Evolutionary conservation across 331 rosid genomes (phyloP).

Genomic region (Quercus phellos): DNA sequence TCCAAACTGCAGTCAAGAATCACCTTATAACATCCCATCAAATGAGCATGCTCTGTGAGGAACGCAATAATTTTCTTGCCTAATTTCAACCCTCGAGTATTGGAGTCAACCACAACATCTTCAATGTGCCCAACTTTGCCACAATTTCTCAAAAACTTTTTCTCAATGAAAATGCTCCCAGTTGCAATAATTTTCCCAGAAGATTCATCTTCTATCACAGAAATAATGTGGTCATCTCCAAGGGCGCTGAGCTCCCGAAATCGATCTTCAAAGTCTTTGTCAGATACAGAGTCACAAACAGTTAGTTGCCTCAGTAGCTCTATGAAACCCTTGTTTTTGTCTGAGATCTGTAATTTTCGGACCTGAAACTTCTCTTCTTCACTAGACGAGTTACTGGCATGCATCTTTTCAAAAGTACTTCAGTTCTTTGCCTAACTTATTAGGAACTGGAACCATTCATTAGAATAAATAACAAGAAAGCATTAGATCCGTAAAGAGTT

Average conservation of each 20-base stretch:
- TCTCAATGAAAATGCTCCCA: constrained; percentile 59
- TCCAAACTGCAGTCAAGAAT: constrained; percentile 71
- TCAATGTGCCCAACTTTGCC: constrained; percentile 79
- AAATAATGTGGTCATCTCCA: constrained; percentile 58
- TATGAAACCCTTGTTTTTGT: constrained; percentile 69
- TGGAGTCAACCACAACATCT: constrained; percentile 77
- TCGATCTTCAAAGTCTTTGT: constrained; percentile 57
- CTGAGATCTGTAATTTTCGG: constrained; percentile 53
- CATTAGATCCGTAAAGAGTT: background rate
- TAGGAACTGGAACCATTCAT: background rate
- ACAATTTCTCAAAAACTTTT: constrained; percentile 68
- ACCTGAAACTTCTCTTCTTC: constrained; percentile 24
- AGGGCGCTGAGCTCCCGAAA: constrained; percentile 49
- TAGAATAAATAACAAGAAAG: background rate
- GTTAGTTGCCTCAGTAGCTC: constrained; percentile 66
- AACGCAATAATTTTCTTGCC: constrained; percentile 54
- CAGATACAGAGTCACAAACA: constrained; percentile 65
- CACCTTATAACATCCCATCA: constrained; percentile 68
- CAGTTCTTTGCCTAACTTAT: background rate
- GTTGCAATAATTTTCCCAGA: constrained; percentile 57
- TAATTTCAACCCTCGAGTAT: constrained; percentile 48
- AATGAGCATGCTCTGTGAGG: constrained; percentile 60
- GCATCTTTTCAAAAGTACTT: background rate
- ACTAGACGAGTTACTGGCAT: background rate
- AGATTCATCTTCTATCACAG: constrained; percentile 57